Base-by-base conservation (phyloP, 2,329 filamentous ascomycete genomes). In the Penicillium expansum region DNA sequence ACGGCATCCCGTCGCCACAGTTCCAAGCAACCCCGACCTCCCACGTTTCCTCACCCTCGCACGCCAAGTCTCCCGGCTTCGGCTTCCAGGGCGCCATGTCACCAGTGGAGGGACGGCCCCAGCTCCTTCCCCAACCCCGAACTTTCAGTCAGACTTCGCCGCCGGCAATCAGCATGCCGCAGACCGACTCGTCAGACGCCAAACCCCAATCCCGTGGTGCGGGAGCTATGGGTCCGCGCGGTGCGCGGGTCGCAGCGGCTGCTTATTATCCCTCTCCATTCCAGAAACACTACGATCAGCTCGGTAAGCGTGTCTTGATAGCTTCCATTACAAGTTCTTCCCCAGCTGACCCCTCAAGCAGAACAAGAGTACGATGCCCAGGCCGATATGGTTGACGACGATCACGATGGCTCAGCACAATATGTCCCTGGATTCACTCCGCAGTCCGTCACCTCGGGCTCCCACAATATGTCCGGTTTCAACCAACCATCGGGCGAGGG, bases 331-430 rank as follows among this genome's bases (percentile, higher is more conserved):
- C 10, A 4, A 16, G 7, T 7, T 18, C 6, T 33, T 38, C 32
- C 32, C 22, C 4, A 14, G 39, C 61, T 65, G 37, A 67, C 55
- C 35, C 35, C 70, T 82, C 27, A 55, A 55, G 81, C 80, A 97
- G 93, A 97, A 80, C 92, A 96, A 83, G 93, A 97, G 80, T 97
- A 97, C 78, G 92, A 97, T 74, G 89, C 91, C 54, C 90, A 91
- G 77, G 85, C 85, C 74, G 91, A 93, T 69, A 90, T 96, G 82
- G 86, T 95, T 74, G 92, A 97, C 69, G 90, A 95, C 59, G 87
- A 90, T 67, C 84, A 80, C 72, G 81, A 86, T 63, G 87, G 91
- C 59, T 85, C 86, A 11, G 83, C 86, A 43, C 85, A 87, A 9
- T 93, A 90, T 70, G 83, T 85, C 38, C 74, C 79, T n/a, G 71